Conservation (phyloP, 441 rosid species). For the Aleurites moluccanus region DNA sequence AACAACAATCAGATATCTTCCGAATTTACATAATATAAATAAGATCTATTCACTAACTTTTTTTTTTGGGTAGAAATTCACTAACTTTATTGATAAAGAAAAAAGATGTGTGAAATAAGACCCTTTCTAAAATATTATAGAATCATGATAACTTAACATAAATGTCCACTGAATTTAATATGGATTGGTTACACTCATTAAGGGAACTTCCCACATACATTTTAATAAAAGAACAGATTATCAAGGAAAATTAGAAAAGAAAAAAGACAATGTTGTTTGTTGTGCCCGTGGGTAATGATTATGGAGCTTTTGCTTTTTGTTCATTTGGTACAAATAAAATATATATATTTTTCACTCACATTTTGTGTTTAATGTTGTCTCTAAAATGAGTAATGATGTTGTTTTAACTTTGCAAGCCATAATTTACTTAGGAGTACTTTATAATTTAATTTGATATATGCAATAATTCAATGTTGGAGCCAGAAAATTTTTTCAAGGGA, state of each 20-base stretch:
- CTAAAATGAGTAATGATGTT: constrained; percentile 20
- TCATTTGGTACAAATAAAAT: neutral
- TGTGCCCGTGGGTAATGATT: constrained; percentile 17
- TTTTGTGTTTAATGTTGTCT: constrained; percentile 17
- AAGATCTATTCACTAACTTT: too few species aligned
- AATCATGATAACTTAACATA: too few species aligned
- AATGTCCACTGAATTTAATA: too few species aligned
- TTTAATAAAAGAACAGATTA: neutral
- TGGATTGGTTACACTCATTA: neutral
- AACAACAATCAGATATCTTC: too few species aligned
- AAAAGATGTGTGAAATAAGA: too few species aligned
- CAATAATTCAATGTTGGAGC: too few species aligned
- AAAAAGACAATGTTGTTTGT: neutral
- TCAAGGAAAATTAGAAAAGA: neutral
- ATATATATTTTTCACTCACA: neutral
- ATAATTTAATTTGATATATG: neutral
- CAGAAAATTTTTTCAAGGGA: too few species aligned
- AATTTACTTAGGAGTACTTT: constrained; percentile 1
- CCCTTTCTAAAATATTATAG: too few species aligned
- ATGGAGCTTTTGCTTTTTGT: constrained; percentile 11
- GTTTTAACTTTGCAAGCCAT: constrained; percentile 15
- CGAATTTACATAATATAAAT: too few species aligned
- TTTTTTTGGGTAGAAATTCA: too few species aligned
- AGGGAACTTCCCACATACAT: too few species aligned
- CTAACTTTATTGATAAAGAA: too few species aligned